Conservation (phyloP, 164 flowering plant genomes). For the Protea cynaroides region DNA sequence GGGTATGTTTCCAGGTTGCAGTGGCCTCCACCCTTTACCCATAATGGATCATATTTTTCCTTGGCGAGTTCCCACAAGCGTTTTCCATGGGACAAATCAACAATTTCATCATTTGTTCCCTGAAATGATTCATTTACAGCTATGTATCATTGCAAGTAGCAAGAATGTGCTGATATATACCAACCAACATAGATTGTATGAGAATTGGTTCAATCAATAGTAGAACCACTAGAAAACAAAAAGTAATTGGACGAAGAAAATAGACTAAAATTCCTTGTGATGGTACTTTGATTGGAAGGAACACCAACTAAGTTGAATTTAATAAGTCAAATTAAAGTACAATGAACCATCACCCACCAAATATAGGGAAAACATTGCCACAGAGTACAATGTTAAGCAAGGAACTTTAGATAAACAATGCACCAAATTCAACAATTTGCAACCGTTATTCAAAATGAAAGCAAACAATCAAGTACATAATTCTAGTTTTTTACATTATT, state of each 20-base stretch:
- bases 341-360: no score
- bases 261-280: background rate
- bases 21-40: slow-evolving; percentile 97
- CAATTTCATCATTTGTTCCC: slow-evolving; percentile 93
- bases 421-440: no score
- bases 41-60: slow-evolving; percentile 90
- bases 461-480: no score
- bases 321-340: background rate
- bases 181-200: background rate
- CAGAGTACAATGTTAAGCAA: no score
- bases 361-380: no score
- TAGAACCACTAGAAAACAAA: background rate
- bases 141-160: slow-evolving; percentile 9
- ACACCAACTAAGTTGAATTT: background rate
- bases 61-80: slow-evolving; percentile 89
- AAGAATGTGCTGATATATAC: slow-evolving; percentile 4
- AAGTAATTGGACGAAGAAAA: background rate
- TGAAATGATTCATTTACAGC: slow-evolving; percentile 24
- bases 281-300: background rate
- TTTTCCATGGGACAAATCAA: slow-evolving; percentile 88
- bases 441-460: no score
- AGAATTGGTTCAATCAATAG: background rate
- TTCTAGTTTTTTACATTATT: no score
- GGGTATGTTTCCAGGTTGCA: slow-evolving; percentile 97
- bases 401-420: no score